Base-by-base conservation (phyloP, 371 early-diverging fungal genomes). In the Choanephora cucurbitarum region DNA sequence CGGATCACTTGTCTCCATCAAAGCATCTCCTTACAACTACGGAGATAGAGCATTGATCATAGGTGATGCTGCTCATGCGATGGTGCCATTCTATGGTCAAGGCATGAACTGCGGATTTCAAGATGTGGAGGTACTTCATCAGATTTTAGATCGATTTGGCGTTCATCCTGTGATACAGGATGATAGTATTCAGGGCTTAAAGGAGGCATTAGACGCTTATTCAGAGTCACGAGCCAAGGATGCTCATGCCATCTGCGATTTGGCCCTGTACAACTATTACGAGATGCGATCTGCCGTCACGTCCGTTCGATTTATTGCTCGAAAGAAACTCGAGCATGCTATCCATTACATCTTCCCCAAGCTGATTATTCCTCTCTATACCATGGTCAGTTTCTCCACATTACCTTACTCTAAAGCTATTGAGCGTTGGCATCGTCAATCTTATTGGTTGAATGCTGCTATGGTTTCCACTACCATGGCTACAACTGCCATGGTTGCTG, bases 41-140 rank as follows among this genome's bases (percentile, higher is more conserved):
- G 73, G 82, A 43, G 81, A 87, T 51, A 82, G 79, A 9, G 85
- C 79, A 1, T 79, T 97, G 14, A 89, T 97, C 33, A 64, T 98
- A 34, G 98, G 98, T 23, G 98, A 98, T 67, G 95, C 98, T 0
- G 96, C 98, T 0, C 98, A 98, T 65, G 92, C 94, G 22, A 97
- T 97, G 96, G 97, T 98, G 0, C 98, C 98, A 6, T 98, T 98
- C 64, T 98, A 91, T 46, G 94, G 92, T 6, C 92, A 95, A 62
- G 98, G 98, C 3, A 96, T 98, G 97, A 98, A 98, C 72, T 94
- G 95, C 73, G 99, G 99, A 1, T 95, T 98, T 58, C 95, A 98
- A 67, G 99, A 98, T 60, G 83, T 93, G 15, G 79, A 86, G 39
- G 84, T 87, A 17, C 79, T 98, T 4, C 86, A 91, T 56, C 60